phyloP scores from a whole-genome alignment of 176 grass and related monocot species.

The Musa itinerans region DNA sequence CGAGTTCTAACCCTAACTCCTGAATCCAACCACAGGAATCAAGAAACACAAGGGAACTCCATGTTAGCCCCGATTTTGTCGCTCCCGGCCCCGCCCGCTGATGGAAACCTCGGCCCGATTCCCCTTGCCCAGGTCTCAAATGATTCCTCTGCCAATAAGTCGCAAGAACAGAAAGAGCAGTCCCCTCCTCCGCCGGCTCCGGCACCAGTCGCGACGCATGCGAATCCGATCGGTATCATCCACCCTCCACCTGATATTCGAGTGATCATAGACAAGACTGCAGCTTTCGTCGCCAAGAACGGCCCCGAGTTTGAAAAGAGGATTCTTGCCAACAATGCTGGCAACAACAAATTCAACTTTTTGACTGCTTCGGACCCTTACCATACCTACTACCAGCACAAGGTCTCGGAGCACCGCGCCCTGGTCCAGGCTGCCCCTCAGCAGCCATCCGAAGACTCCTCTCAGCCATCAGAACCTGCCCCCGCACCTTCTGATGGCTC shows the following conservation, averaged over 20 bases:
- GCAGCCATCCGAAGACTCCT: background rate
- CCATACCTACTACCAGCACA: slow-evolving; percentile 82
- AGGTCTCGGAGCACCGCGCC: slow-evolving; percentile 40
- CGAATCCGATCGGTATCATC: slow-evolving; percentile 68
- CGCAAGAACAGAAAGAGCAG: background rate
- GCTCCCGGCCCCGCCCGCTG: slow-evolving; percentile 8
- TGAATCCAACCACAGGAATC: background rate
- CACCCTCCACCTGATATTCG: slow-evolving; percentile 81
- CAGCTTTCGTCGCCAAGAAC: slow-evolving; percentile 84
- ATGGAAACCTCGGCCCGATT: slow-evolving; percentile 7
- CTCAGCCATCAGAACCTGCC: slow-evolving; percentile 20
- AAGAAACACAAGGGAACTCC: background rate
- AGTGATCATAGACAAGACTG: slow-evolving; percentile 85
- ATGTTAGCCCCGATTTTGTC: slow-evolving; percentile 12
- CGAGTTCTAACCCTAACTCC: no score
- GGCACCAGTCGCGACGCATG: slow-evolving; percentile 62
- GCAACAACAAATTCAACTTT: slow-evolving; percentile 94
- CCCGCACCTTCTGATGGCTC: slow-evolving; percentile 11
- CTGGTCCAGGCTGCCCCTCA: slow-evolving; percentile 18
- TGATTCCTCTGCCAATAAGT: background rate
- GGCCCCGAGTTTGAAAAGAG: slow-evolving; percentile 75
- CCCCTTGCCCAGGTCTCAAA: slow-evolving; percentile 4
- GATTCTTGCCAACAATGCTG: slow-evolving; percentile 57
- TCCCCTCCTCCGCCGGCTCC: background rate
- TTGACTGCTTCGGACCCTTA: slow-evolving; percentile 72